A percentile compares a stretch with the other conserved stretches of the same genome.
Conservation (phyloP, 768 basidiomycete genomes). For the Tubosaeta brunneosetosa region DNA sequence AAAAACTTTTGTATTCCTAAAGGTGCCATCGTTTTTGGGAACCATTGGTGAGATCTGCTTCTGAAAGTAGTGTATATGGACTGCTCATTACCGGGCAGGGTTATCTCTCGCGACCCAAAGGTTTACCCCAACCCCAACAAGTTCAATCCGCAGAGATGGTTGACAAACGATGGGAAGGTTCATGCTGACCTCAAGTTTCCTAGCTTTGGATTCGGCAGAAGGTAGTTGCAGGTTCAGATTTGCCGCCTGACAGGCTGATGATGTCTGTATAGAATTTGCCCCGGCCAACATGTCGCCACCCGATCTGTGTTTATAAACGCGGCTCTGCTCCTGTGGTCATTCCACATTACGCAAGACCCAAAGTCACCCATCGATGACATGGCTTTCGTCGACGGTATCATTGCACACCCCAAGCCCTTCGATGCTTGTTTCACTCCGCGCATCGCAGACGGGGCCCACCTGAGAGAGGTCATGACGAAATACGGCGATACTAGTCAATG, state of each 20-base stretch:
- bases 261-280: constrained; percentile 46
- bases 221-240: constrained; percentile 13
- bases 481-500: constrained; percentile 20
- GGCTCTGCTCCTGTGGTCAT: constrained; percentile 62
- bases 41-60: constrained; percentile 28
- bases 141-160: constrained; percentile 59
- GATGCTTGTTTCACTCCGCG: constrained; percentile 53
- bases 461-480: constrained; percentile 24
- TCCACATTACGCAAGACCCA: constrained; percentile 50
- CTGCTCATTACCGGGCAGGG: constrained; percentile 29
- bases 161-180: constrained; percentile 34
- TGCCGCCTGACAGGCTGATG: not conserved
- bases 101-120: constrained; percentile 52
- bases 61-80: not conserved
- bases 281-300: constrained; percentile 56
- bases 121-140: constrained; percentile 54
- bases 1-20: constrained; percentile 32
- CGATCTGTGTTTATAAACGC: constrained; percentile 65
- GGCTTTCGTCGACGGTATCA: constrained; percentile 60
- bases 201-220: constrained; percentile 54
- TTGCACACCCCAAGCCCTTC: constrained; percentile 62
- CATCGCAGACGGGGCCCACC: constrained; percentile 16
- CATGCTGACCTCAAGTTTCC: constrained; percentile 51
- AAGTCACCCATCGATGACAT: constrained; percentile 52
- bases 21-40: constrained; percentile 35